Base-by-base conservation (phyloP, 164 flowering plant species). In the Dillenia suffruticosa region DNA sequence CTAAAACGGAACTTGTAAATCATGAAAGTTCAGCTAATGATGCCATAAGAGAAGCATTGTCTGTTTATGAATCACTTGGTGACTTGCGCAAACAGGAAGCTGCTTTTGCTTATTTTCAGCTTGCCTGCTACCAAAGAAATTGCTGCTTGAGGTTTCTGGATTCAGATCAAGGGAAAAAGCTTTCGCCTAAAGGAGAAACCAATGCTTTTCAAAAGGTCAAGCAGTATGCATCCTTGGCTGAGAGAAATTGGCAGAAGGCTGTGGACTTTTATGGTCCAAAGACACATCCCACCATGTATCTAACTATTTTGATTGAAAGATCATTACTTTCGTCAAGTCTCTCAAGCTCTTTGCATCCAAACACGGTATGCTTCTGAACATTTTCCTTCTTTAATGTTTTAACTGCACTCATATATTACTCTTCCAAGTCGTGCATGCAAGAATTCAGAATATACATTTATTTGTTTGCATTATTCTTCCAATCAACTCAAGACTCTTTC, bases 21-120 rank as follows among this genome's bases (percentile, higher is more conserved):
- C 83, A 77, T 74, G 92, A 86, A 70, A 84, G 85, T 51, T 86
- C 99, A 55, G 97, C 96, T 58, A 89, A 82, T 79, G 96, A 86
- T 69, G 96, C 99, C 65, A 82, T 91, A 15, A 82, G 96, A 71
- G 93, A 89, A 76, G 99, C 99, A 45, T 53, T 94, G 69, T 71
- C 83, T 56, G 48, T 84, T 16, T 94, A 94, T 72, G 97, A 94
- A 69, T 87, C 89, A 16, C 66, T 91, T 51, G 97, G 99, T 66
- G 95, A 85, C 51, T 54, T 82, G 66, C 90, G 92, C 16, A 82
- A 75, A 78, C 99, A 94, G 70, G 99, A 94, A 66, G 86, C 92
- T 61, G 96, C 99, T 10, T 94, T 79, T 84, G 95, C 97, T 51
- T 82, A 88, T 82, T 89, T 80, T 72, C 97, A 94, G 66, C 89